These are phyloP conservation scores for Colletotrichum melonis DNA, from an alignment of 2,329 filamentous ascomycete species.

Conservation along the genomic window DNA sequence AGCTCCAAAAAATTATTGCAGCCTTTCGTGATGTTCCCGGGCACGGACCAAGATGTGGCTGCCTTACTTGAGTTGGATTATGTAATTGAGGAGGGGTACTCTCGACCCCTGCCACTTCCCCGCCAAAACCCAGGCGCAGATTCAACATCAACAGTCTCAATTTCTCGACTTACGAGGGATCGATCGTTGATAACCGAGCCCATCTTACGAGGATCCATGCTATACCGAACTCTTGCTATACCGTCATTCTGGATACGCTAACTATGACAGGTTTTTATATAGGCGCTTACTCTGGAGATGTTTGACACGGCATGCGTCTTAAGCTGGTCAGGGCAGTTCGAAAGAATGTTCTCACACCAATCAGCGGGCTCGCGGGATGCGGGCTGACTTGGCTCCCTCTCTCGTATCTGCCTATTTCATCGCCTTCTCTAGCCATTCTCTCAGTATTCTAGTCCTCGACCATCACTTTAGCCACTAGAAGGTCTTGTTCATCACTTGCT, in stretches of 20 bases:
- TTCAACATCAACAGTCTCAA: background rate
- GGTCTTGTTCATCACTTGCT: background rate
- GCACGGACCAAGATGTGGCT: constrained; percentile 37
- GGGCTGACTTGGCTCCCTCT: background rate
- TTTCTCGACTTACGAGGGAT: too few relatives aligned
- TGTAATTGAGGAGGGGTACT: constrained; percentile 36
- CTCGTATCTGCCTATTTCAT: background rate
- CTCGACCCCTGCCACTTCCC: background rate
- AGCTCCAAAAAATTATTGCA: constrained; percentile 65
- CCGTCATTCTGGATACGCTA: background rate
- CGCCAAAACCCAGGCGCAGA: background rate
- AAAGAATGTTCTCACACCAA: background rate
- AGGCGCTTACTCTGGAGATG: background rate
- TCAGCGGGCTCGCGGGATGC: background rate
- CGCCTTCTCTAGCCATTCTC: background rate
- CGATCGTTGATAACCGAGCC: background rate
- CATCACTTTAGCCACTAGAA: background rate
- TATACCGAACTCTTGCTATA: background rate
- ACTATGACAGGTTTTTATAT: accelerated
- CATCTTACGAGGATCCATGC: background rate
- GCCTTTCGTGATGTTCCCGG: constrained; percentile 47
- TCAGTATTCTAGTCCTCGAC: too few relatives aligned
- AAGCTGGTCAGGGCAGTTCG: background rate
- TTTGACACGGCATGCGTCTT: background rate
- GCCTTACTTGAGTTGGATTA: constrained; percentile 33